phyloP scores from a whole-genome alignment of 495 filamentous ascomycete species.

The Geoglossum glabrum region DNA sequence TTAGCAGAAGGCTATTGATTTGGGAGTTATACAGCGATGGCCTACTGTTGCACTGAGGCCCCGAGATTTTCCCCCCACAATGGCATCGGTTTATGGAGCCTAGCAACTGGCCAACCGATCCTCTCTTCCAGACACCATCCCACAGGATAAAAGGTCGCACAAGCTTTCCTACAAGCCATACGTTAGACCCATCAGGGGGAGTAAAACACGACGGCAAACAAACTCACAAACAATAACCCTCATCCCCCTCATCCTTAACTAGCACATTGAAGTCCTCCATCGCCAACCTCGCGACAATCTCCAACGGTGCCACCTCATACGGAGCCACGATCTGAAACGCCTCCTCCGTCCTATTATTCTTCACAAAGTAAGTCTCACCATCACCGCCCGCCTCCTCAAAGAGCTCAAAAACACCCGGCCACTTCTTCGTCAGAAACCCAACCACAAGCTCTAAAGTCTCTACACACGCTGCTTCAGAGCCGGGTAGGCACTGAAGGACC shows the following conservation, averaged over 20 bases:
- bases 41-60: conserved; percentile 31
- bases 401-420: conserved; percentile 26
- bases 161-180: conserved; percentile 23
- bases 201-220: background rate
- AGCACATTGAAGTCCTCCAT: conserved; percentile 40
- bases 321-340: conserved; percentile 23
- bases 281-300: conserved; percentile 31
- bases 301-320: conserved; percentile 26
- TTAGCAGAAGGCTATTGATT: background rate
- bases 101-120: conserved; percentile 33
- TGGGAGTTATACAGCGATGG: background rate
- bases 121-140: conserved; percentile 35
- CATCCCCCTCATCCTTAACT: conserved; percentile 15
- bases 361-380: too few relatives aligned
- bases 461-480: conserved; percentile 28
- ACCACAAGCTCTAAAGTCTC: conserved; percentile 31
- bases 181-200: background rate
- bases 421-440: conserved; percentile 28
- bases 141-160: conserved; percentile 35
- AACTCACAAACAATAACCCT: conserved; percentile 29
- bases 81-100: conserved; percentile 30
- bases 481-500: conserved; percentile 28
- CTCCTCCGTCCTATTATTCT: conserved; percentile 31
- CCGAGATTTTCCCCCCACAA: conserved; percentile 34
- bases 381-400: too few relatives aligned